Percentiles rank a stretch among this genome's conserved stretches.
These are phyloP conservation scores for Solanum arcanum DNA, from an alignment of 257 asterid genomes.

Conservation along the genomic window DNA sequence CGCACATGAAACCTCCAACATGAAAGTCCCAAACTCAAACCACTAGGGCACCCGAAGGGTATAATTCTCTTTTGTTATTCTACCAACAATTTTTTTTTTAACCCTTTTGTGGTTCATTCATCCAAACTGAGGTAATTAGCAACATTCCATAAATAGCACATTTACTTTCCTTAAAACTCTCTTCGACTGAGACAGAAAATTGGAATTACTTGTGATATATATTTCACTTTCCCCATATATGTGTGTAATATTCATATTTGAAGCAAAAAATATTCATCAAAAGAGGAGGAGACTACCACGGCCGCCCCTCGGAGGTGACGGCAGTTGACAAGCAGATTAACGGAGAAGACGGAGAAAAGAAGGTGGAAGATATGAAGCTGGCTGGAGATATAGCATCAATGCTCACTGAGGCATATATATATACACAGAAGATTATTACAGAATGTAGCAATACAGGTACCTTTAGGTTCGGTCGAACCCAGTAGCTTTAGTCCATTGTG, in stretches of 20 bases:
- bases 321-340: background rate
- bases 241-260: background rate
- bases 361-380: constrained; percentile 10
- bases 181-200: constrained; percentile 2
- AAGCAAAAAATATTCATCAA: background rate
- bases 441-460: background rate
- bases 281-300: constrained; percentile 26
- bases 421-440: background rate
- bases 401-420: background rate
- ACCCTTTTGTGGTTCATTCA: background rate
- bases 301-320: background rate
- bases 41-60: no score
- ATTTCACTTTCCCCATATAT: background rate
- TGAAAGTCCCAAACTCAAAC: no score
- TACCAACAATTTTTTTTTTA: no score
- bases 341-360: background rate
- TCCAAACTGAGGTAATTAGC: background rate
- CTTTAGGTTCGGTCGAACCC: background rate
- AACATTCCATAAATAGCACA: background rate
- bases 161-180: constrained; percentile 10
- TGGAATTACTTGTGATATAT: background rate
- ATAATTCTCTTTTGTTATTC: background rate
- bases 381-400: background rate
- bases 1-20: no score
- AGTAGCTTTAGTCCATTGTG: background rate